phyloP scores from a whole-genome alignment of 306 rosid genomes.

The Vicia sativa region DNA sequence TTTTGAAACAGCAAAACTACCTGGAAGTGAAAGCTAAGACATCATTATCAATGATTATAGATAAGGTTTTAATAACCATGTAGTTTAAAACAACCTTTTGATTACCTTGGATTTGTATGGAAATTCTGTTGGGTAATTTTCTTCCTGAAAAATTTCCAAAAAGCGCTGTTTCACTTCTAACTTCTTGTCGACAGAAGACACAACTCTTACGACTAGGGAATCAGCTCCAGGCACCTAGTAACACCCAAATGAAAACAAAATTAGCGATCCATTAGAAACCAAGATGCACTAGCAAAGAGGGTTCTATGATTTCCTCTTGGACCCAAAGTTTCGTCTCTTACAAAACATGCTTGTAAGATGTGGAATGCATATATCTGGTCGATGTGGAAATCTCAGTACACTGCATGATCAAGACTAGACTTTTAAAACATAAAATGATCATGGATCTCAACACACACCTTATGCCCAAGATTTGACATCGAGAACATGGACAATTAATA shows the following conservation, averaged over 20 bases:
- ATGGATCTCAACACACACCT: not conserved
- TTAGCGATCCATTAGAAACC: conserved; percentile 28
- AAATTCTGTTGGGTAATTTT: conserved; percentile 90
- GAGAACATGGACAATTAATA: not conserved
- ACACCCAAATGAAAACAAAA: conserved; percentile 39
- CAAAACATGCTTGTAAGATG: not conserved
- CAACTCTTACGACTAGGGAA: conserved; percentile 84
- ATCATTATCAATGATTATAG: conserved; percentile 9
- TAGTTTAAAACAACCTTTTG: conserved; percentile 25
- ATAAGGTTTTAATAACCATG: conserved; percentile 12
- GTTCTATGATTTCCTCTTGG: conserved; percentile 5
- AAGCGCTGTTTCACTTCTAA: conserved; percentile 94
- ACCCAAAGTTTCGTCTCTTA: not conserved
- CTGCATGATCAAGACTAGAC: not conserved
- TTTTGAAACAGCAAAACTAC: conserved; percentile 91
- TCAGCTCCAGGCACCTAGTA: conserved; percentile 93
- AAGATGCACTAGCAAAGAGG: not conserved
- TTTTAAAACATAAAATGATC: not conserved
- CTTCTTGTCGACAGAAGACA: conserved; percentile 95
- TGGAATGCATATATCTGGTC: not conserved
- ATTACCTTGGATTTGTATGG: conserved; percentile 95
- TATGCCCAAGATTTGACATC: not conserved
- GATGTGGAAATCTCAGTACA: not conserved
- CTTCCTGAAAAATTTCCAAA: conserved; percentile 94
- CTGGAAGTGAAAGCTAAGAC: conserved; percentile 46